A percentile compares a stretch with the other conserved stretches of the same genome.
phyloP scores from a whole-genome alignment of 106 monocot species.

The Phalaenopsis aphrodite region DNA sequence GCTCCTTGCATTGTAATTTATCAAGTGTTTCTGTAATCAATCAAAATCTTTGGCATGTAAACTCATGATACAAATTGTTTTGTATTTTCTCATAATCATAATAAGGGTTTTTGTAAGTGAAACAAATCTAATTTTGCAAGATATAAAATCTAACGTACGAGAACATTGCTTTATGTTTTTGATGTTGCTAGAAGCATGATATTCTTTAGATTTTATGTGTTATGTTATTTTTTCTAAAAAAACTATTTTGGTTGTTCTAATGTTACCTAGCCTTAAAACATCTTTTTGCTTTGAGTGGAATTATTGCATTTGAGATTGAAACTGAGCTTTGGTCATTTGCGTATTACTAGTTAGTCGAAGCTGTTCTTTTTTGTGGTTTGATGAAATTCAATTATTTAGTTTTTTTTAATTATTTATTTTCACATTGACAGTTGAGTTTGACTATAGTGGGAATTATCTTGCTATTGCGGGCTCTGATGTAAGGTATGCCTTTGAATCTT shows the following conservation, averaged over 20 bases:
- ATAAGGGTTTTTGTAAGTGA: too few species aligned
- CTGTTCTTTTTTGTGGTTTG: neutral
- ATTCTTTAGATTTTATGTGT: too few species aligned
- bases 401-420: neutral
- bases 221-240: neutral
- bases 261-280: too few species aligned
- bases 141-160: too few species aligned
- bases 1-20: neutral
- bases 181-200: too few species aligned
- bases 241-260: neutral
- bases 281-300: too few species aligned
- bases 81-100: too few species aligned
- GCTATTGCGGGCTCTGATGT: slow-evolving; percentile 78
- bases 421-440: slow-evolving; percentile 55
- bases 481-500: slow-evolving; percentile 34
- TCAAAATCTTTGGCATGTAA: neutral
- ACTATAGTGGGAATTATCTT: slow-evolving; percentile 68
- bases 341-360: neutral
- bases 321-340: neutral
- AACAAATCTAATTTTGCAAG: too few species aligned
- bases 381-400: neutral
- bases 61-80: too few species aligned
- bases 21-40: neutral
- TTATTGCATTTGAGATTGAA: neutral
- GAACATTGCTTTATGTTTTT: too few species aligned